Evolutionary conservation across 176 grass and related monocot species (phyloP), one percentile per base, ranked within the genome.

Genomic region (Phoenix dactylifera): DNA sequence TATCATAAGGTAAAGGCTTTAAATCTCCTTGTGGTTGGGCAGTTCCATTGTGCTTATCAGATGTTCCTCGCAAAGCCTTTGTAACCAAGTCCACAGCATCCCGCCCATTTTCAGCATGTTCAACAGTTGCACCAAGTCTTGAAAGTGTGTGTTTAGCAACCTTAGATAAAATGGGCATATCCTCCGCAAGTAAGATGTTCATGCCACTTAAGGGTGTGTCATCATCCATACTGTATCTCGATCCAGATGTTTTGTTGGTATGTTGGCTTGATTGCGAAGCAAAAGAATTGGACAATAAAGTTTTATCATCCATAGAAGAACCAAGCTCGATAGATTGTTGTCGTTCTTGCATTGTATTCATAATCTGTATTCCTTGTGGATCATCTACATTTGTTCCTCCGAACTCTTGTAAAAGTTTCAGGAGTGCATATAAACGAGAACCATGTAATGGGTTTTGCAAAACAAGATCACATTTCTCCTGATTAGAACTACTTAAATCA

Each of bases 381-480:
- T 14, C 10, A 17, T 29, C 49, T 52, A 58, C 70, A 44, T 52
- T 66, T 61, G 18, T 39, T 59, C 18, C 65, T 51, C 50, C 26
- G 22, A 75, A 58, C 24, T 81, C 72, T 59, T 75, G 65, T 54
- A 81, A 22, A 74, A 81, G 35, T 59, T 49, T 58, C 19, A 70
- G 39, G 55, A 81, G 44, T 5, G 54, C 35, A 18, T 69, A 67
- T 15, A 95, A 29, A 20, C 79, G 79, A 51, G 90, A 83, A 15
- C 86, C 82, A 17, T 89, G 90, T 60, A 89, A 67, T 4, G 90
- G 90, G 20, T 95, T 95, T 35, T 73, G 74, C 70, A 86, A 49
- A 35, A 74, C 26, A 49, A 86, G 61, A 69, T 86, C 66, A 3
- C 66, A 80, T 5, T 66, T 44, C 4, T 75, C 55, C 29, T 57